Conservation (phyloP, 129 eudicot species). For the Silybum marianum region DNA sequence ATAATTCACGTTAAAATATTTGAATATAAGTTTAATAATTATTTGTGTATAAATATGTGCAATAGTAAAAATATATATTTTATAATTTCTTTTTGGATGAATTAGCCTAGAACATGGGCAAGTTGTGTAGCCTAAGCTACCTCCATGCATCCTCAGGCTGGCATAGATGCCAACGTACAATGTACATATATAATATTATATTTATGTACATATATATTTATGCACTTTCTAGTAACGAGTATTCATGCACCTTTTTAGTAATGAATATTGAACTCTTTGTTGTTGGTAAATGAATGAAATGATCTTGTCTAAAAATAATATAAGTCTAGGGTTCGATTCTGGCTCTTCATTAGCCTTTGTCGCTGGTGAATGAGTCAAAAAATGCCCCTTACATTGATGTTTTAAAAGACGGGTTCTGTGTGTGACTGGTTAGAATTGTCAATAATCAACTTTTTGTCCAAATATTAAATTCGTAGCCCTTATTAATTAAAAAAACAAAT, state of each 20-base stretch:
- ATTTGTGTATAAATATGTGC: background rate
- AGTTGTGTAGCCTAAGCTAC: constrained; percentile 35
- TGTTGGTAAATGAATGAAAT: too few relatives aligned
- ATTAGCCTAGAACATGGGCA: constrained; percentile 29
- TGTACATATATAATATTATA: constrained; percentile 11
- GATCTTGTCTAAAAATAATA: too few relatives aligned
- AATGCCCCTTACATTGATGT: too few relatives aligned
- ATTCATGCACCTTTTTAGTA: background rate
- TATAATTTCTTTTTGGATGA: constrained; percentile 14
- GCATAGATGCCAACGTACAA: constrained; percentile 28
- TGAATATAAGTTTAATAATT: background rate
- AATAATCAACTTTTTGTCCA: too few relatives aligned
- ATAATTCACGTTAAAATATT: background rate
- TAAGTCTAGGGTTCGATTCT: too few relatives aligned
- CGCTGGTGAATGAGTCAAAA: too few relatives aligned
- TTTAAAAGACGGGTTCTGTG: too few relatives aligned
- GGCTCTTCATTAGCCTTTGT: too few relatives aligned
- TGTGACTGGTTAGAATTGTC: too few relatives aligned
- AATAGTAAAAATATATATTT: background rate
- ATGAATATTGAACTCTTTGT: background rate
- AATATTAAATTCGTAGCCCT: too few relatives aligned
- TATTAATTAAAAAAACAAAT: too few relatives aligned
- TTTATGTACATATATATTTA: too few relatives aligned
- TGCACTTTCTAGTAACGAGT: background rate
- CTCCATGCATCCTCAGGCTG: constrained; percentile 34